A percentile compares a stretch with the other conserved stretches of the same genome.
These are phyloP conservation scores for Colletotrichum magnum DNA, from an alignment of 2,329 filamentous ascomycete species.

Conservation along the genomic window DNA sequence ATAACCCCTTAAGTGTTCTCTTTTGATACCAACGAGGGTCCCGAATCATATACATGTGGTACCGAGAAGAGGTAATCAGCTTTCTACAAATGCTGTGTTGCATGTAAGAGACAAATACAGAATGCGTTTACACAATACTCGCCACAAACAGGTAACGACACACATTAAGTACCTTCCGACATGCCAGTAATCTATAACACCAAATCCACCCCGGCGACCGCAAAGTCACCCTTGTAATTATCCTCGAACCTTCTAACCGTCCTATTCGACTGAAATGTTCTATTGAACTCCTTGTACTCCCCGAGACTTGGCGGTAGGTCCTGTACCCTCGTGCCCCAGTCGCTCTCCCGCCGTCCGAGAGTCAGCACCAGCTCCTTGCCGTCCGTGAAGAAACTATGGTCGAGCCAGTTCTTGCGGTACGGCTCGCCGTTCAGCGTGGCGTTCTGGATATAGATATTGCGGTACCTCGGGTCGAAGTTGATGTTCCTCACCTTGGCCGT, in stretches of 20 bases:
- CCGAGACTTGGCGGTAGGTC: constrained; percentile 75
- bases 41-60: no score
- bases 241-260: constrained; percentile 9
- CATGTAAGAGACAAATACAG: no score
- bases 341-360: constrained; percentile 72
- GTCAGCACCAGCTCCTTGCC: constrained; percentile 75
- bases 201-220: background rate
- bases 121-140: background rate
- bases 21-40: no score
- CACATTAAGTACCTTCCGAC: background rate
- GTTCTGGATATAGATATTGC: constrained; percentile 75
- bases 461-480: constrained; percentile 73
- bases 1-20: no score
- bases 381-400: constrained; percentile 76
- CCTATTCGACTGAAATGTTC: constrained; percentile 34
- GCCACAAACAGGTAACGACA: background rate
- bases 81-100: no score
- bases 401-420: constrained; percentile 77
- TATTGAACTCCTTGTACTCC: constrained; percentile 52
- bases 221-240: constrained; percentile 24
- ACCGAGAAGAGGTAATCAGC: no score
- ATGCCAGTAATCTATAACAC: background rate
- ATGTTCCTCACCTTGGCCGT: constrained; percentile 71
- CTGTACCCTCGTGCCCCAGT: constrained; percentile 71
- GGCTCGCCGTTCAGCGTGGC: constrained; percentile 72